phyloP scores from a whole-genome alignment of 352 stramenopile genomes.

The Thalassiosira livingstoniorum region DNA sequence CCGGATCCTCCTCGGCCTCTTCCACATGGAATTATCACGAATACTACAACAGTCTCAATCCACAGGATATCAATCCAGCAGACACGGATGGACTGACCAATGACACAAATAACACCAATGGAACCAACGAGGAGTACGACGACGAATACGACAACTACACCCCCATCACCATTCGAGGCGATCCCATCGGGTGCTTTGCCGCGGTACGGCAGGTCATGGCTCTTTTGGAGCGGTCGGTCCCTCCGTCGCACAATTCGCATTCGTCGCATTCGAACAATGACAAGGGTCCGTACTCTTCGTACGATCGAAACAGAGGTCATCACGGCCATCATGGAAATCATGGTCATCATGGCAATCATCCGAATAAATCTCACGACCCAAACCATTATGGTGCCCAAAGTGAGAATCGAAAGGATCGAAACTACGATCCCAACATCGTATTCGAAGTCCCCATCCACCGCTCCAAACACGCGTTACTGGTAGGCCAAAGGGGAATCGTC shows the following conservation, averaged over 20 bases:
- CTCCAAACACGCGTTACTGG: slow-evolving; percentile 66
- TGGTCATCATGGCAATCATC: too few relatives aligned
- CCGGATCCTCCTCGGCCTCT: background rate
- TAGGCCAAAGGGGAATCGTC: slow-evolving; percentile 67
- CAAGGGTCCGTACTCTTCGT: too few relatives aligned
- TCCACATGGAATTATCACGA: slow-evolving; percentile 45
- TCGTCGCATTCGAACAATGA: too few relatives aligned
- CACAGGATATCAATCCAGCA: too few relatives aligned
- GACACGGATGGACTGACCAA: background rate
- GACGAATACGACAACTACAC: slow-evolving; percentile 25
- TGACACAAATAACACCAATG: background rate
- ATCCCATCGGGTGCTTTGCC: slow-evolving; percentile 48
- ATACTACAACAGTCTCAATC: slow-evolving; percentile 26
- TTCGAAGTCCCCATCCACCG: slow-evolving; percentile 76
- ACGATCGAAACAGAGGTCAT: too few relatives aligned
- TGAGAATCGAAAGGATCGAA: too few relatives aligned
- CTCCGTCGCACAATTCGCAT: too few relatives aligned
- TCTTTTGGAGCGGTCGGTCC: slow-evolving; percentile 42
- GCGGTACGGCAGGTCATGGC: slow-evolving; percentile 49
- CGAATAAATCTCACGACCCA: too few relatives aligned
- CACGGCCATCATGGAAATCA: too few relatives aligned
- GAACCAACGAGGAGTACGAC: slow-evolving; percentile 6
- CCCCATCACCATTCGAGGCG: slow-evolving; percentile 49
- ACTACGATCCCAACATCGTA: slow-evolving; percentile 57
- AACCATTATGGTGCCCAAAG: too few relatives aligned